Base-by-base conservation (phyloP, 2,329 filamentous ascomycete species). In the Aspergillus sp. region DNA sequence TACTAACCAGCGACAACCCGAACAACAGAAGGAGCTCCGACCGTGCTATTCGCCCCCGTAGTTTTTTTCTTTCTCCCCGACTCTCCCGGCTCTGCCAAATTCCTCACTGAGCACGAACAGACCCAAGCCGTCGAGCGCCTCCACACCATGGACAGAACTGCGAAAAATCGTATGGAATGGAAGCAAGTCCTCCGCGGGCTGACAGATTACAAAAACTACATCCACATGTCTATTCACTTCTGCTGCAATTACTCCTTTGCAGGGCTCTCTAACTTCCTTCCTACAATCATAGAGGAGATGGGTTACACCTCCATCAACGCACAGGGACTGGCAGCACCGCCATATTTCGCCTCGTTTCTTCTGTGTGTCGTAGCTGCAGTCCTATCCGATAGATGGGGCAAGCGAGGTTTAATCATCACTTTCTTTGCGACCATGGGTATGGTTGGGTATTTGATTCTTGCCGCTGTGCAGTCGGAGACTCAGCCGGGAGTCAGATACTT, bases 101-200 rank as follows among this genome's bases (percentile, higher is more conserved):
- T 76, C 45, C 58, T 78, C 36, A 69, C 56, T 3, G 71, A 74
- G 20, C 66, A 72, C 5, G 73, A 80, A 54, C 77, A 75, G 56
- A 71, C 75, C 19, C 66, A 81, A 49, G 78, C 79, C 40, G 75
- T 83, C 16, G 75, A 77, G 20, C 73, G 81, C 11, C 67, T 83
- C 2, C 17, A 47, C 5, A 33, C 44, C 8, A 16, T 43, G 45
- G 62, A 69, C 33, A 53, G 53, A 24, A 68, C 65, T 1, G 59
- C 53, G 0, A 69, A 69, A 40, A 55, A 49, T 22, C 57, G 56
- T 19, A 20, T 69, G 10, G 60, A 62, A 52, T 65, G 65, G 61
- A 55, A 55, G n/a, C 72, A 75, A 46, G 58, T 74, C 1, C 48
- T 67, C 7, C 61, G 65, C 7, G 69, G 67, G 0, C 53, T 75